Base-by-base conservation (phyloP, 305 asterid genomes). In the Salvia sclarea region DNA sequence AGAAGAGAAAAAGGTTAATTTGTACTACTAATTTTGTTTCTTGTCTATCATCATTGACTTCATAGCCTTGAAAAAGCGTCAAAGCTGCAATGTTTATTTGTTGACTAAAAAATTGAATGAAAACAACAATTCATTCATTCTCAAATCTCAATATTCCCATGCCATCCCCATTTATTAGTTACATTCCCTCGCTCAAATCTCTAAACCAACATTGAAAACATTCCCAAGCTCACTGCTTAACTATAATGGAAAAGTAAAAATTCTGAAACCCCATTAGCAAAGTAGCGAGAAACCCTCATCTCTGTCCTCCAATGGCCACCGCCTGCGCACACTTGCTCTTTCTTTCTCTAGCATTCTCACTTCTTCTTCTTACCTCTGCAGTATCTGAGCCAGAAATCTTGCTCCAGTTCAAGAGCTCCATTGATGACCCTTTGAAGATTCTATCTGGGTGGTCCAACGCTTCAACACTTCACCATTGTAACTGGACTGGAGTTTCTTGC, bases 401-500 rank as follows among this genome's bases (percentile, higher is more conserved):
- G 50, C 90, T 91, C 40, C 74, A 81, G 60, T 91, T 91, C 86
- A 91, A 87, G 77, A 62, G 40, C 80, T 78, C 96, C 83, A 79
- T 87, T 76, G 77, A 85, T 31, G 96, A 91, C 81, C 83, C 88
- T 54, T 56, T 56, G 81, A 80, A 74, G 71, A 58, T 64, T 64
- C 92, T 87, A 44, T 82, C 86, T 55, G 71, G 61, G 30, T 91
- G 98, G 95, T 79, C 88, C 9, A 82, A 85, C 62, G 59, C 84
- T 43, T 75, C 92, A 35, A 1, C 81, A 13, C 14, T 78, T 50
- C 86, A 85, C 79, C 83, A 81, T 35, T 89, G 98, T 55, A 85
- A 85, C 79, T 91, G 96, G 98, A 84, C 92, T 61, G 98, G 98
- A 43, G 80, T 91, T 73, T 78, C 87, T 69, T 91, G 96, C 84